Conservation (phyloP, 2,329 filamentous ascomycete genomes). For the Ascochyta clinopodiicola region DNA sequence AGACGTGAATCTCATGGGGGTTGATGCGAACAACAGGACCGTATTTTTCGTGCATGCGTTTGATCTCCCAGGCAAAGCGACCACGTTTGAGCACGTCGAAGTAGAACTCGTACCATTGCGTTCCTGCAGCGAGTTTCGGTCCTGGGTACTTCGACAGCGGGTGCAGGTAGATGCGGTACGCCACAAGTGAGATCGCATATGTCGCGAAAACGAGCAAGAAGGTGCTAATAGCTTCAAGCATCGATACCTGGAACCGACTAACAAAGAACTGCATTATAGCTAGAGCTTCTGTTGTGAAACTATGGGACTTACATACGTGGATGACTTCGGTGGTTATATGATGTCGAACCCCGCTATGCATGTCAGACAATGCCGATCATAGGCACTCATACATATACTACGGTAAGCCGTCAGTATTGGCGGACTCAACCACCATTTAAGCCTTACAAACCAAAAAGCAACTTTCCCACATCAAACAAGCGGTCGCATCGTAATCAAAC, state of each 20-base stretch:
- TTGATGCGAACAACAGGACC: conserved; percentile 36
- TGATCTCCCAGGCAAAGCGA: conserved; percentile 26
- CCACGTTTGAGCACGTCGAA: conserved; percentile 29
- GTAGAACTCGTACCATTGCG: conserved; percentile 32
- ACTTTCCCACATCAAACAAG: no score
- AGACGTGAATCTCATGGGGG: conserved; percentile 29
- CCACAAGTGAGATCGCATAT: conserved; percentile 2
- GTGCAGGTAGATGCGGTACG: conserved; percentile 13
- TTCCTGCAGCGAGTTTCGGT: conserved; percentile 17
- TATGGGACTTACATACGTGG: no score
- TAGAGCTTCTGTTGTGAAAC: no score
- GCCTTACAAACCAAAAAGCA: no score
- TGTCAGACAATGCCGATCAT: no score
- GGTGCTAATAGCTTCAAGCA: not conserved
- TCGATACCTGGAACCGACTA: not conserved
- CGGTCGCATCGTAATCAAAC: no score
- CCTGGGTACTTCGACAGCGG: conserved; percentile 17
- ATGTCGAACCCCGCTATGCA: no score
- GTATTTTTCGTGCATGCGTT: conserved; percentile 31
- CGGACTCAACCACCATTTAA: no score
- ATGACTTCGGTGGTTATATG: no score
- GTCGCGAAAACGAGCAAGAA: not conserved
- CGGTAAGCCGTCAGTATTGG: no score
- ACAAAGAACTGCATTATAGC: no score
- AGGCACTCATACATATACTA: no score